Base-by-base conservation (phyloP, 2,329 filamentous ascomycete genomes). In the Zymoseptoria crescenta region DNA sequence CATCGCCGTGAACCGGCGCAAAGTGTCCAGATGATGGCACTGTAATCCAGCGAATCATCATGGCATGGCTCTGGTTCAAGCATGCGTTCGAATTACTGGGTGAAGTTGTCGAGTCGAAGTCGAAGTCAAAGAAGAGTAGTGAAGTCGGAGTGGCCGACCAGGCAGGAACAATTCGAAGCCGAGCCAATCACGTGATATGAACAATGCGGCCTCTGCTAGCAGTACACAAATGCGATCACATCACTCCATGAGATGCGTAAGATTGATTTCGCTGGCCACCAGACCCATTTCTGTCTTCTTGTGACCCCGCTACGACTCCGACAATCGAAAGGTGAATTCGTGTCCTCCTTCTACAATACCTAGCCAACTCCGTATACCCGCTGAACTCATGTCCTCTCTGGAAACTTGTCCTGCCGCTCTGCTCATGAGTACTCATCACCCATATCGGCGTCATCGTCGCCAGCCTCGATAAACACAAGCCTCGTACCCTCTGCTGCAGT, bases 381-480 rank as follows among this genome's bases (percentile, higher is more conserved):
- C 28, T 10, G 41, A 52, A 41, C 28, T 55, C 21, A 41, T 8
- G 49, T 35, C 54, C 27, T 55, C 49, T n/a, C 16, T n/a, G 16
- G 13, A 45, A 13, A n/a, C 35, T n/a, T 13, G 6, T 13, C n/a
- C 35, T 45, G 2, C 16, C 13, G 35, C 35, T 45, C 59, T 56
- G 50, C 63, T 67, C 59, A 68, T 56, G 64, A 63, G 55, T 68
- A 65, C 60, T 72, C 71, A 30, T 72, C 70, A 51, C 69, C 72
- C 66, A 69, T 69, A 30, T 70, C 68, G 56, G 61, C 65, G 60
- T 75, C 72, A 59, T 80, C 77, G 56, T 79, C 73, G 52, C 77
- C 79, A 48, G 79, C 74, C 63, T 82, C 79, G 59, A 82, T 81
- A 61, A 82, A 82, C 16, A 82, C 78, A 56, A 82, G 71, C 54